A percentile compares a stretch with the other conserved stretches of the same genome.
Evolutionary conservation across 2,329 filamentous ascomycete genomes (phyloP).

Genomic region (Drechslerella dactyloides): DNA sequence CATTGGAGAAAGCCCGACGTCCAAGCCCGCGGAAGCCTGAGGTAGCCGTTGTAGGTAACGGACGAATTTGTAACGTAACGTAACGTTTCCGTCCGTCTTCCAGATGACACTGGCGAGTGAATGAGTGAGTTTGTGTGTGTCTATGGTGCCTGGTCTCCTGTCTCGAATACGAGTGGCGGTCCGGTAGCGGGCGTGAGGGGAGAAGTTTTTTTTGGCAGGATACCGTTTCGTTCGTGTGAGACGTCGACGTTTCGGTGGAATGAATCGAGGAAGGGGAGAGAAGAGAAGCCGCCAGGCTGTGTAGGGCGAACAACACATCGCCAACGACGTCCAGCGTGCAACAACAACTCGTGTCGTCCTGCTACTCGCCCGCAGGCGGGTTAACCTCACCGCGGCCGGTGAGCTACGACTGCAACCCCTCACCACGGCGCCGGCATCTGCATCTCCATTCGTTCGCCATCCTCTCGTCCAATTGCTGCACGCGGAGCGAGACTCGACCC

Average conservation of each 20-base stretch:
- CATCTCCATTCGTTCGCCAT: neutral
- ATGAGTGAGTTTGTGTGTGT: slow-evolving; percentile 16
- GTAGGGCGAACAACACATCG: slow-evolving; percentile 18
- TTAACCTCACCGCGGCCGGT: no score
- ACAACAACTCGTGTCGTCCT: slow-evolving; percentile 50
- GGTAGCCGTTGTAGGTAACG: slow-evolving; percentile 16
- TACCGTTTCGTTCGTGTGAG: slow-evolving; percentile 1
- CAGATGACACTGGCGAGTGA: slow-evolving; percentile 4
- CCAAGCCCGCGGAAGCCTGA: slow-evolving; percentile 8
- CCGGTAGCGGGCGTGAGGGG: neutral
- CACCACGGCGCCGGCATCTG: slow-evolving; percentile 6
- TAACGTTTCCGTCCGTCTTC: slow-evolving; percentile 22
- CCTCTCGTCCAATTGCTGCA: slow-evolving; percentile 6
- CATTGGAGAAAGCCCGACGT: slow-evolving; percentile 17
- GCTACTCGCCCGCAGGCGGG: slow-evolving; percentile 45
- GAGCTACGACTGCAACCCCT: no score
- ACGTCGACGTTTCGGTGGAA: slow-evolving; percentile 1
- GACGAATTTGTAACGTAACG: slow-evolving; percentile 9
- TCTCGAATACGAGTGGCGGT: slow-evolving; percentile 30
- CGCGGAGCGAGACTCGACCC: slow-evolving; percentile 49
- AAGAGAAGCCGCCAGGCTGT: slow-evolving; percentile 23
- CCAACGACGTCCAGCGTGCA: slow-evolving; percentile 12
- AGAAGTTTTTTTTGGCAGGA: slow-evolving; percentile 13
- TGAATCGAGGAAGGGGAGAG: no score
- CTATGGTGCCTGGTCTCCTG: slow-evolving; percentile 1